A percentile compares a stretch with the other conserved stretches of the same genome.
Conservation (phyloP, 2,329 filamentous ascomycete species). For the Apiospora marii region DNA sequence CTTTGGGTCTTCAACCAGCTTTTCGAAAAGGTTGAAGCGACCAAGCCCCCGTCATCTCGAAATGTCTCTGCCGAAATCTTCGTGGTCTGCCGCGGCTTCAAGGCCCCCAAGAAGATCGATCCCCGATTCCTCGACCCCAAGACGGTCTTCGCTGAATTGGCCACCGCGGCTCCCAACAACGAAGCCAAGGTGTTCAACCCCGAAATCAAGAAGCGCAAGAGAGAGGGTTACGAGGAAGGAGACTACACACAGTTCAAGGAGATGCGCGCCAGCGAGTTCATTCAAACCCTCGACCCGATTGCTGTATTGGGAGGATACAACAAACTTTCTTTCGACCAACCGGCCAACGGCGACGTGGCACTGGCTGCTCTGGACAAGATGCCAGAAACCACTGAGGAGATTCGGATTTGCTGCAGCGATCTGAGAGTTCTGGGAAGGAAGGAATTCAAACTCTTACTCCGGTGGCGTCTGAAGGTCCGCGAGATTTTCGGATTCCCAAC, state of each 20-base stretch:
- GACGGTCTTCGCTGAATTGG: constrained; percentile 91
- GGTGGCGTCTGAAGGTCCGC: constrained; percentile 88
- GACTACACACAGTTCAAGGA: constrained; percentile 95
- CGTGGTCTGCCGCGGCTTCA: constrained; percentile 94
- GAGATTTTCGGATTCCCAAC: constrained; percentile 88
- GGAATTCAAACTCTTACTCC: constrained; percentile 89
- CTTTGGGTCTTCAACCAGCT: constrained; percentile 98
- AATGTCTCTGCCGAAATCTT: constrained; percentile 99
- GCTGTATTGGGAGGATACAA: constrained; percentile 89
- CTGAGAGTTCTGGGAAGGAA: constrained; percentile 91
- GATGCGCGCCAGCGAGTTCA: constrained; percentile 87
- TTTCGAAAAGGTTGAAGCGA: constrained; percentile 94
- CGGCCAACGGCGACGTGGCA: constrained; percentile 83
- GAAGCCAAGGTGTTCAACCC: constrained; percentile 99
- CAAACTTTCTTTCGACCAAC: constrained; percentile 81
- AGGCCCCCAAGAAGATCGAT: constrained; percentile 92
- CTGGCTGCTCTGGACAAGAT: constrained; percentile 86
- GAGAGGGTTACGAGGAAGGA: constrained; percentile 93
- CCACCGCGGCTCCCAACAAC: constrained; percentile 86
- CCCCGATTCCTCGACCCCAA: constrained; percentile 90
- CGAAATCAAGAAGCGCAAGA: constrained; percentile 92
- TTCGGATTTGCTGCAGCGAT: constrained; percentile 80
- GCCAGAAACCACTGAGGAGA: constrained; percentile 85
- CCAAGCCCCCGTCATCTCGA: constrained; percentile 93
- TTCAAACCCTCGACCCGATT: constrained; percentile 92